Evolutionary conservation across 1,284 basidiomycete species (phyloP).

Genomic region (Ceratobasidium sp.): DNA sequence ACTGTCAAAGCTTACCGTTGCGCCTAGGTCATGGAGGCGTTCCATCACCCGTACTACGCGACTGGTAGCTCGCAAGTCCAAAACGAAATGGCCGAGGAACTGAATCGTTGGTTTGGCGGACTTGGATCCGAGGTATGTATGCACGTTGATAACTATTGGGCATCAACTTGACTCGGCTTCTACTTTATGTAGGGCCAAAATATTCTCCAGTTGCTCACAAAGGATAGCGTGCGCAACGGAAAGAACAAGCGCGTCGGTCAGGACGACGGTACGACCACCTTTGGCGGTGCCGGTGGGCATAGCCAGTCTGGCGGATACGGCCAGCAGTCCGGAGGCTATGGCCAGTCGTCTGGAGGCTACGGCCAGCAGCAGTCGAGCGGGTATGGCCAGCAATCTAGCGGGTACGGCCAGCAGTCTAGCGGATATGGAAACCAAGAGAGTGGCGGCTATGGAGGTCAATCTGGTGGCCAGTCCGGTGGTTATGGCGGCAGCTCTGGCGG

Average conservation of each 20-base stretch:
- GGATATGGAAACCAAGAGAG: slow-evolving; percentile 14
- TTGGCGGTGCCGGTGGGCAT: slow-evolving; percentile 34
- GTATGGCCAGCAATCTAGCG: slow-evolving; percentile 9
- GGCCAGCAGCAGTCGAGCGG: not conserved
- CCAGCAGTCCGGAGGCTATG: slow-evolving; percentile 42
- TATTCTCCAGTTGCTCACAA: slow-evolving; percentile 36
- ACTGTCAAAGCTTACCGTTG: not conserved
- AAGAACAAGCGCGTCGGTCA: slow-evolving; percentile 61
- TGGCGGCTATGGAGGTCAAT: slow-evolving; percentile 29
- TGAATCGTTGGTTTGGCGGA: slow-evolving; percentile 71
- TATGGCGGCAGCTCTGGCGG: slow-evolving; percentile 27
- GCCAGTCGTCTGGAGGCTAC: slow-evolving; percentile 6
- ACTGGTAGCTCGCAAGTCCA: slow-evolving; percentile 71
- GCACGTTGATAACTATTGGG: not conserved
- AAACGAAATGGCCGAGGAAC: slow-evolving; percentile 70
- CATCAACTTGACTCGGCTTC: not conserved
- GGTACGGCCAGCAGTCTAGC: slow-evolving; percentile 30
- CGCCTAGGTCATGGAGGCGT: slow-evolving; percentile 72
- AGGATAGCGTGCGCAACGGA: slow-evolving; percentile 54
- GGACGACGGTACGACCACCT: slow-evolving; percentile 49
- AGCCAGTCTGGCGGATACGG: slow-evolving; percentile 24
- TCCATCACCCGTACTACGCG: slow-evolving; percentile 78
- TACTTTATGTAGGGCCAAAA: slow-evolving; percentile 4
- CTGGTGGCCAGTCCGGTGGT: not conserved
- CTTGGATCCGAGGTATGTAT: slow-evolving; percentile 66